A percentile compares a stretch with the other conserved stretches of the same genome.
Conservation (phyloP, 2,329 filamentous ascomycete genomes). For the Fusarium haematococcum region DNA sequence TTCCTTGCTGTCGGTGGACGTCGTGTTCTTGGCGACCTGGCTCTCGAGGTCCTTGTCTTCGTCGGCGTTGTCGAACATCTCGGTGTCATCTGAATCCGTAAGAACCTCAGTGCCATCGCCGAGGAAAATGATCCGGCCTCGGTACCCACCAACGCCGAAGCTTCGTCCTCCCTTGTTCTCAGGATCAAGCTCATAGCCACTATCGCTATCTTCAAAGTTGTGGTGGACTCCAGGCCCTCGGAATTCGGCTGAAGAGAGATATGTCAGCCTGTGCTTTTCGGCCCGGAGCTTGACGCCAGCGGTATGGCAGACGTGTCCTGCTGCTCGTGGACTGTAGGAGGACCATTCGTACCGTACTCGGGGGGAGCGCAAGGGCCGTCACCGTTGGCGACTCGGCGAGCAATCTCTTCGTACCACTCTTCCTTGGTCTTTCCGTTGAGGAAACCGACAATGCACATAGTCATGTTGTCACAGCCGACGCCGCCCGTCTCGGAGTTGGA, state of each 20-base stretch:
- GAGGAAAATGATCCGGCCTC: conserved; percentile 91
- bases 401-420: conserved; percentile 98
- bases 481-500: conserved; percentile 98
- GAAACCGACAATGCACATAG: conserved; percentile 91
- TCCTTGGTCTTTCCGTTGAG: conserved; percentile 93
- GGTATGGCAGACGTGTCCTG: conserved; percentile 30
- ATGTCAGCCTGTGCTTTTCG: conserved; percentile 29
- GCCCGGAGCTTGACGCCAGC: conserved; percentile 8
- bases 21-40: conserved; percentile 76
- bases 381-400: conserved; percentile 92
- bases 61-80: conserved; percentile 90
- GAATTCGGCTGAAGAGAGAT: conserved; percentile 75
- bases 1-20: conserved; percentile 41
- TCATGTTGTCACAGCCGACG: conserved; percentile 99
- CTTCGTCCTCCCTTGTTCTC: conserved; percentile 69
- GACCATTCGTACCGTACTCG: conserved; percentile 92
- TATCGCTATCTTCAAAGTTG: conserved; percentile 84
- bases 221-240: conserved; percentile 85
- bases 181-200: conserved; percentile 80
- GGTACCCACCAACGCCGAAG: conserved; percentile 77
- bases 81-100: conserved; percentile 87
- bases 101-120: conserved; percentile 95
- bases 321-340: conserved; percentile 42
- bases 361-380: conserved; percentile 98
- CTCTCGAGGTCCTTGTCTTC: conserved; percentile 89